Evolutionary conservation across 352 stramenopile species (phyloP).

Genomic region (Vaucheria bursata): DNA sequence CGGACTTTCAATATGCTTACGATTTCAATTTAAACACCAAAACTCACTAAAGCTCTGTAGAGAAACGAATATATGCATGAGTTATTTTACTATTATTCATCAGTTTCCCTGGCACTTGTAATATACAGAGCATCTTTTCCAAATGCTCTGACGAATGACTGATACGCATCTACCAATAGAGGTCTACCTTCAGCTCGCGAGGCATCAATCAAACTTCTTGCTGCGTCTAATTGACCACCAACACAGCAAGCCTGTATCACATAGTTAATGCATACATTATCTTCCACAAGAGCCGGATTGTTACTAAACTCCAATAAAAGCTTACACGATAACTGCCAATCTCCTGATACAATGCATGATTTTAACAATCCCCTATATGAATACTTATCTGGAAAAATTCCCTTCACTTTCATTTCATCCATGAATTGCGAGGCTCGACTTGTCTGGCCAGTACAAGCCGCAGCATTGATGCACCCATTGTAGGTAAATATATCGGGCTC

Average conservation of each 20-base stretch:
- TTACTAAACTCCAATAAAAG: conserved; percentile 15
- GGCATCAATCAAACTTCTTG: background rate
- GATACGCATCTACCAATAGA: background rate
- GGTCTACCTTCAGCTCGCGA: background rate
- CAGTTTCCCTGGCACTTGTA: no score
- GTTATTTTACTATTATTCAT: no score
- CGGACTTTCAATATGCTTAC: no score
- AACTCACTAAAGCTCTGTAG: no score
- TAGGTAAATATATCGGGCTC: background rate
- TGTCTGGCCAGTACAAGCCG: background rate
- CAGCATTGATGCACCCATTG: background rate
- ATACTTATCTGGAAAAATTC: conserved; percentile 4
- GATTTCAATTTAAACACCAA: no score
- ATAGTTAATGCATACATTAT: background rate
- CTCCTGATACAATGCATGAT: conserved; percentile 13
- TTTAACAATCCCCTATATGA: conserved; percentile 19
- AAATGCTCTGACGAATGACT: background rate
- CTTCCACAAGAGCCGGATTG: background rate
- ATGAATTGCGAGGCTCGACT: background rate
- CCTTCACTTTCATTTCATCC: background rate
- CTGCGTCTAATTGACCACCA: background rate
- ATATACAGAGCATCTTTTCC: background rate
- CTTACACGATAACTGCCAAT: conserved; percentile 2
- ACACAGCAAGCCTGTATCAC: background rate
- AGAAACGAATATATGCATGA: no score